Evolutionary conservation across 352 stramenopile genomes (phyloP).

Genomic region (Pythium brassicae): DNA sequence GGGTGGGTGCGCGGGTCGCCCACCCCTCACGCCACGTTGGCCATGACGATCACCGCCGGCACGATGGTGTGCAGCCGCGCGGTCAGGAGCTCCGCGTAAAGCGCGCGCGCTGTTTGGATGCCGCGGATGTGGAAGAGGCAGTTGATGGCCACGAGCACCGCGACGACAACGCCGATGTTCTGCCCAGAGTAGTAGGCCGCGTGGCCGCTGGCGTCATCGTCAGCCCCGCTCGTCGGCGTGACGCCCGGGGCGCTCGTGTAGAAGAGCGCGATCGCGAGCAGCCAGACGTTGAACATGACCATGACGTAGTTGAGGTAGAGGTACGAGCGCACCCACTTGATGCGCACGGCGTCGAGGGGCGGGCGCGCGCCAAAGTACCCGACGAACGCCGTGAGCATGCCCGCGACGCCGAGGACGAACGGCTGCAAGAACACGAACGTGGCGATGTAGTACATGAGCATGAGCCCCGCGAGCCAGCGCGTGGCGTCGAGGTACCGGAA

Average conservation of each 20-base stretch:
- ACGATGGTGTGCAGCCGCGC: conserved; percentile 1
- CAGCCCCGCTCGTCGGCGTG: conserved; percentile 9
- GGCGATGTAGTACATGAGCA: conserved; percentile 63
- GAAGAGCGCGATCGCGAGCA: conserved; percentile 44
- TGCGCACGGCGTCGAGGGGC: conserved; percentile 48
- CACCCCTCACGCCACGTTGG: conserved; percentile 5
- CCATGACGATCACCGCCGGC: conserved; percentile 14
- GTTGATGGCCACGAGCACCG: conserved; percentile 47
- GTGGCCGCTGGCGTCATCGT: conserved; percentile 19
- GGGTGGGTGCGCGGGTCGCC: neutral
- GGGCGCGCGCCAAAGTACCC: conserved; percentile 54
- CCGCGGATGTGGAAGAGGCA: conserved; percentile 55
- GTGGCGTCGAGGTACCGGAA: conserved; percentile 64
- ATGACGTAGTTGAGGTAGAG: conserved; percentile 73
- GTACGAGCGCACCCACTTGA: conserved; percentile 72
- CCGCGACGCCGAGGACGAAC: conserved; percentile 53
- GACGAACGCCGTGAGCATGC: conserved; percentile 58
- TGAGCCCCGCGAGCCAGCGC: conserved; percentile 48
- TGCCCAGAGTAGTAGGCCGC: conserved; percentile 32
- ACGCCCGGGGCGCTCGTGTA: conserved; percentile 26
- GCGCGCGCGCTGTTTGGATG: conserved; percentile 27
- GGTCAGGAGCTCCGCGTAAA: conserved; percentile 32
- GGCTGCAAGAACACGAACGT: conserved; percentile 76
- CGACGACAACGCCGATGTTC: conserved; percentile 41
- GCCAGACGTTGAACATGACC: conserved; percentile 62